phyloP scores from a whole-genome alignment of 306 rosid species.

The Morella rubra region DNA sequence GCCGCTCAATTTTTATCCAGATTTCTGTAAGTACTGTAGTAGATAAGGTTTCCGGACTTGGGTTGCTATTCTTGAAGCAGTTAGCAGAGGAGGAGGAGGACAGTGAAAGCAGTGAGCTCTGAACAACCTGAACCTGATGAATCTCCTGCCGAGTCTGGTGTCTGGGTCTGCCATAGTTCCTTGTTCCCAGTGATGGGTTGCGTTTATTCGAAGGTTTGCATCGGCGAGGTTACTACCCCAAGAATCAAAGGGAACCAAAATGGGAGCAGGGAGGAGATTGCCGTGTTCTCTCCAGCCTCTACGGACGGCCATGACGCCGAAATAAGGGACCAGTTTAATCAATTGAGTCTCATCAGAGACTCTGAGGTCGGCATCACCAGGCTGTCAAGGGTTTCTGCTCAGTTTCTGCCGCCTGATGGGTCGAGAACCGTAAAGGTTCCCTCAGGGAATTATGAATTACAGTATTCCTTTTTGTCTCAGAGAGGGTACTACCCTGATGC shows the following conservation, averaged over 20 bases:
- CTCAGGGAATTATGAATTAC: conserved; percentile 55
- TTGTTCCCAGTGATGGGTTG: conserved; percentile 66
- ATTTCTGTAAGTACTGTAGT: not conserved
- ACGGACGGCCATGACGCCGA: conserved; percentile 46
- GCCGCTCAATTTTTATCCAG: too few species aligned
- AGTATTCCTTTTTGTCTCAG: conserved; percentile 78
- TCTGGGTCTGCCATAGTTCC: conserved; percentile 30
- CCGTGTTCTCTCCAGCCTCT: conserved; percentile 44
- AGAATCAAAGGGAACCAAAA: conserved; percentile 46
- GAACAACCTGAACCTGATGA: conserved; percentile 39
- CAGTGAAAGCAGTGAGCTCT: not conserved
- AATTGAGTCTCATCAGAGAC: conserved; percentile 48
- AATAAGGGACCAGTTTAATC: conserved; percentile 49
- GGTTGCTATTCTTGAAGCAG: conserved; percentile 2
- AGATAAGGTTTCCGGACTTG: conserved; percentile 26
- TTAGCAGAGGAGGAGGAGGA: conserved; percentile 15
- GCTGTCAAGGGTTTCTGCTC: conserved; percentile 89
- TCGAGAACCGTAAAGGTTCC: conserved; percentile 63
- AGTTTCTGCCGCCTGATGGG: conserved; percentile 92
- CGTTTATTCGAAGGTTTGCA: conserved; percentile 79
- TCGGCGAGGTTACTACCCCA: conserved; percentile 59
- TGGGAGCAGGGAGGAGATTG: conserved; percentile 37
- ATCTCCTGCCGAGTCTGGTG: conserved; percentile 32
- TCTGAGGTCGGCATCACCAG: conserved; percentile 76
- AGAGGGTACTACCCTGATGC: conserved; percentile 97